These are phyloP conservation scores for Tephrocybe sp. DNA, from an alignment of 768 basidiomycete species.

Conservation along the genomic window DNA sequence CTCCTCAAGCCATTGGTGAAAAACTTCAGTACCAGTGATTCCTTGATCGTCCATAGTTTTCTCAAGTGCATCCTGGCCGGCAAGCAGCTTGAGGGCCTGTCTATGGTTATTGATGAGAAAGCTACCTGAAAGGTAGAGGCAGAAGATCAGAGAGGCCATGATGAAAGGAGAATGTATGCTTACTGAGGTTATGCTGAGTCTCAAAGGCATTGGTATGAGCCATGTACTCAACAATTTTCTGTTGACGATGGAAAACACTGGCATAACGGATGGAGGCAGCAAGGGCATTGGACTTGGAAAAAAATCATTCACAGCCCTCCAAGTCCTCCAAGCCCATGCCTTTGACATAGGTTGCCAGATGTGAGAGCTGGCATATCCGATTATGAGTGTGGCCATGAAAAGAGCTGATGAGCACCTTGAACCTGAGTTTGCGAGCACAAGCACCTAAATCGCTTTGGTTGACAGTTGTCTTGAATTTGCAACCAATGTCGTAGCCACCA, in stretches of 20 bases:
- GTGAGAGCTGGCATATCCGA: conserved; percentile 19
- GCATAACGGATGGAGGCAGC: conserved; percentile 18
- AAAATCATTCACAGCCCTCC: conserved; percentile 27
- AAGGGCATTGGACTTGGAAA: conserved; percentile 26
- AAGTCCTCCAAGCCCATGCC: conserved; percentile 30
- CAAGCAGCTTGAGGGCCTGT: conserved; percentile 1
- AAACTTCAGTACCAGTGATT: neutral
- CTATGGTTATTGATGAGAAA: conserved; percentile 8
- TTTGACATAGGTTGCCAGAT: conserved; percentile 22
- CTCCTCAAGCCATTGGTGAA: conserved; percentile 3
- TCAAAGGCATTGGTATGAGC: conserved; percentile 8
- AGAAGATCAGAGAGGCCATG: neutral
- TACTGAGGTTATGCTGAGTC: conserved; percentile 11
- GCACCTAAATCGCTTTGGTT: conserved; percentile 16
- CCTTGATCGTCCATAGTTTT: conserved; percentile 3
- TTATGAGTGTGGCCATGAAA: conserved; percentile 26
- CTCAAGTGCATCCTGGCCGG: neutral
- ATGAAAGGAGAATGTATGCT: neutral
- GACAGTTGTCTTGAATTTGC: conserved; percentile 22
- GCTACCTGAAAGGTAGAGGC: neutral
- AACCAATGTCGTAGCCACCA: conserved; percentile 23
- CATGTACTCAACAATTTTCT: neutral
- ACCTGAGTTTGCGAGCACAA: conserved; percentile 7
- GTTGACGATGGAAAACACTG: neutral
- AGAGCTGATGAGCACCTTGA: conserved; percentile 12